Conservation (phyloP, 139 green algal genomes). For the Chlorella ohadii region DNA sequence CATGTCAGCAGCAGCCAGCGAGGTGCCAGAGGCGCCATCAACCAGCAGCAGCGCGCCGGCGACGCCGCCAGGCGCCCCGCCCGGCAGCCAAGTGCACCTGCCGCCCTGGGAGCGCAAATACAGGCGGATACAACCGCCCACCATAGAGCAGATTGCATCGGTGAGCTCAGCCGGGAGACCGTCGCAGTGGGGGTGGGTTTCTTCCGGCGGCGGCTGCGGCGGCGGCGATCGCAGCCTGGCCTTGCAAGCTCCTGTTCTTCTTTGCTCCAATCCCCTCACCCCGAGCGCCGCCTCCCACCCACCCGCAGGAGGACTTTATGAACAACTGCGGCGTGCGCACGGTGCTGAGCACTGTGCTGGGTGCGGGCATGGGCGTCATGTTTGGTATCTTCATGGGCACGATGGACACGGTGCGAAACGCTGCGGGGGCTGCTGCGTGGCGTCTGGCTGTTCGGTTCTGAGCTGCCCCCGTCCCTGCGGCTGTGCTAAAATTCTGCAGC, state of each 20-base stretch:
- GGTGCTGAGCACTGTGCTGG: constrained; percentile 81
- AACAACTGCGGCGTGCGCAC: constrained; percentile 93
- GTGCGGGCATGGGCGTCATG: constrained; percentile 72
- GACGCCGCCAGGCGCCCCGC: no score
- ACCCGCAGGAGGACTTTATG: constrained; percentile 84
- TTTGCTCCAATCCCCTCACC: background rate
- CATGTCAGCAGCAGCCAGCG: background rate
- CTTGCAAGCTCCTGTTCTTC: background rate
- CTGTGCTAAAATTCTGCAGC: no score
- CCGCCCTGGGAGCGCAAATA: constrained; percentile 37
- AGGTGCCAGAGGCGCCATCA: constrained; percentile 35
- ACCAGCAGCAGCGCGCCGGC: background rate
- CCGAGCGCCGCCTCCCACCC: background rate
- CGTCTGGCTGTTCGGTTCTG: no score
- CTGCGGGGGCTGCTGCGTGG: no score
- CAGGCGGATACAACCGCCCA: constrained; percentile 65
- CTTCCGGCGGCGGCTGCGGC: background rate
- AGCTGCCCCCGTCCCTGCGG: no score
- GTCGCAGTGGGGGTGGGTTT: no score
- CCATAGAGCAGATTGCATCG: constrained; percentile 63
- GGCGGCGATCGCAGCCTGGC: background rate
- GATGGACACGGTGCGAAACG: constrained; percentile 64
- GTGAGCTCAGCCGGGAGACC: background rate
- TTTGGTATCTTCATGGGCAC: constrained; percentile 91
- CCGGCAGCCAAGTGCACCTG: constrained; percentile 12